Percentiles rank a stretch among this genome's conserved stretches.
Evolutionary conservation across 1,284 basidiomycete species (phyloP).

Genomic region (Vanrija sp.): DNA sequence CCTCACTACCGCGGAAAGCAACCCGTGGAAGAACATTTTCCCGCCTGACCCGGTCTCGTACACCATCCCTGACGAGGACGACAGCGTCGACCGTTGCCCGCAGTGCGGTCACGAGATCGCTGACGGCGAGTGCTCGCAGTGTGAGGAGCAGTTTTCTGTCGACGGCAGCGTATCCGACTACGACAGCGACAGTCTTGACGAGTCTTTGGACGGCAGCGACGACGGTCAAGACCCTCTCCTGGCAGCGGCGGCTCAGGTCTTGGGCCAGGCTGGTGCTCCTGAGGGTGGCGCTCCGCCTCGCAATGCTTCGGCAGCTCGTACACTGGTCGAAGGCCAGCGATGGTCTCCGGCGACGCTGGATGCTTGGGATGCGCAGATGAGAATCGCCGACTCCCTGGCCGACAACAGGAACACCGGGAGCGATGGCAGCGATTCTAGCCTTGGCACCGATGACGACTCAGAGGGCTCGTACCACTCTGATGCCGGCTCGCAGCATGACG

Average conservation of each 20-base stretch:
- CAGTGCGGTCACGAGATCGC: conserved; percentile 37
- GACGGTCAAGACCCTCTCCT: not conserved
- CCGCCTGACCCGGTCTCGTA: conserved; percentile 27
- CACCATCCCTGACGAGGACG: conserved; percentile 27
- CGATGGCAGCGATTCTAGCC: not conserved
- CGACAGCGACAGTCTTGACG: not conserved
- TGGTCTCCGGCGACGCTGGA: too few species aligned
- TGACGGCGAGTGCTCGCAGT: conserved; percentile 27
- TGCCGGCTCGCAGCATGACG: not conserved
- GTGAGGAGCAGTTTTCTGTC: conserved; percentile 30
- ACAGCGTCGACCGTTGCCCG: conserved; percentile 34
- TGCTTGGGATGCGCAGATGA: too few species aligned
- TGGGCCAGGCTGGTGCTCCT: not conserved
- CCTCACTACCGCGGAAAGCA: conserved; percentile 5
- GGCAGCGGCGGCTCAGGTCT: too few species aligned
- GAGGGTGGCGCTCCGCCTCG: not conserved
- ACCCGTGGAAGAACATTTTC: conserved; percentile 36
- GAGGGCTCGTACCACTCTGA: too few species aligned
- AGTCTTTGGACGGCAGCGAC: not conserved
- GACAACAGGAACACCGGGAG: not conserved
- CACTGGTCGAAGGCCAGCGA: not conserved
- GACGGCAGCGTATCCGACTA: conserved; percentile 14
- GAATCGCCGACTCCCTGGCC: not conserved
- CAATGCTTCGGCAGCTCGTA: too few species aligned
- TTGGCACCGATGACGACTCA: too few species aligned